Evolutionary conservation across 78 protist genomes (phyloP).

Genomic region (Dictyostelium discoideum): DNA sequence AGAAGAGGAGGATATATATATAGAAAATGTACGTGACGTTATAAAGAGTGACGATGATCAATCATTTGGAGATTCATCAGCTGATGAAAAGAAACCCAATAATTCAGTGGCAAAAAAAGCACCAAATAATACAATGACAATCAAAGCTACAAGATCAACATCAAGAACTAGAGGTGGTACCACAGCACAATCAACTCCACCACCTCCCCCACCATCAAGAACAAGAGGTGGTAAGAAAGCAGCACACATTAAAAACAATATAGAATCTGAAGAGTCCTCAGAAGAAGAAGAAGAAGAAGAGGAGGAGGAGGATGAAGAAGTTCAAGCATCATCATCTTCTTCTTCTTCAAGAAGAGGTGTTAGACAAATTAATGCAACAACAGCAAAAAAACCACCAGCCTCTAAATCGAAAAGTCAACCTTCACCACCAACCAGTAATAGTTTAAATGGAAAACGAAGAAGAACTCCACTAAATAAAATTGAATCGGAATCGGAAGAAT

Average conservation of each 20-base stretch:
- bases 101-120: neutral
- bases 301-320: neutral
- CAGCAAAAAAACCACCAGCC: neutral
- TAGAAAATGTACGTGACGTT: neutral
- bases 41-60: neutral
- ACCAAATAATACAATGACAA: neutral
- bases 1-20: neutral
- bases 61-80: neutral
- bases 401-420: neutral
- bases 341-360: neutral
- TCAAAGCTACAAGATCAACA: neutral
- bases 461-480: neutral
- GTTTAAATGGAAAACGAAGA: neutral
- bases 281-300: neutral
- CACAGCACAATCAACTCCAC: neutral
- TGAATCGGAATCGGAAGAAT: neutral
- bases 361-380: slow-evolving; percentile 11
- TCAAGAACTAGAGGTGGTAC: neutral
- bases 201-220: neutral
- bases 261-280: neutral
- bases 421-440: neutral
- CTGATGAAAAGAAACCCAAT: neutral
- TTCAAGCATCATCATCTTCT: no score
- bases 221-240: neutral
- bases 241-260: neutral